Percentiles rank a stretch among this genome's conserved stretches.
Conservation (phyloP, 169 alveolate genomes). For the Plasmodium adleri region DNA sequence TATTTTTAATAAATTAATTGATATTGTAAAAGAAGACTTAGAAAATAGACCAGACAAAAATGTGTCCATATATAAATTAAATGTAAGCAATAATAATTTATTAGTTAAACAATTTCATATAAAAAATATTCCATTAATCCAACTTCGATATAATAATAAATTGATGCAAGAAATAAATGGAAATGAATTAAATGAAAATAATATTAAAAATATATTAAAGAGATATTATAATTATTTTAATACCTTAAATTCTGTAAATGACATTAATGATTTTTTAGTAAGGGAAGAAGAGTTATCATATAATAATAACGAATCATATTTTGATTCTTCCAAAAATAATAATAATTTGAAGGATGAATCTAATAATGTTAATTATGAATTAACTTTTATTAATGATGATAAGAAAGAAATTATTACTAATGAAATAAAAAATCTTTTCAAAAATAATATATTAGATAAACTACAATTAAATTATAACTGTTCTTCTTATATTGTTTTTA, state of each 20-base stretch:
- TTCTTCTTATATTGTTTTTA: conserved; percentile 32
- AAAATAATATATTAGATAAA: conserved; percentile 18
- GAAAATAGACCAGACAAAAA: conserved; percentile 3
- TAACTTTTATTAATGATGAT: neutral
- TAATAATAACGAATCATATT: neutral
- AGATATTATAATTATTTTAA: conserved; percentile 40
- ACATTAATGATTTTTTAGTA: conserved; percentile 47
- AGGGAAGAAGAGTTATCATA: conserved; percentile 55
- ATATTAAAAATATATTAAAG: conserved; percentile 24
- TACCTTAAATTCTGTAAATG: conserved; percentile 19
- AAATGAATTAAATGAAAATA: conserved; percentile 42
- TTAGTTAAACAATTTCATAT: conserved; percentile 65
- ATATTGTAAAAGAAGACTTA: conserved; percentile 4
- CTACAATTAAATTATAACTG: conserved; percentile 34
- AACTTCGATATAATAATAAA: conserved; percentile 56
- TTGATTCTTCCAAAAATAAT: neutral
- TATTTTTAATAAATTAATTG: conserved; percentile 18
- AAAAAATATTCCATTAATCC: conserved; percentile 65
- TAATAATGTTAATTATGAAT: neutral
- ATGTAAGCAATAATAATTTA: conserved; percentile 40
- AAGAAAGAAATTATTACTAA: neutral
- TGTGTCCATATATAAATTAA: conserved; percentile 52
- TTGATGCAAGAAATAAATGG: conserved; percentile 67
- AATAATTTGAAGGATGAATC: neutral
- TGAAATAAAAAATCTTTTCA: neutral